Base-by-base conservation (phyloP, 768 basidiomycete genomes). In the Sporobolomyces roseus region DNA sequence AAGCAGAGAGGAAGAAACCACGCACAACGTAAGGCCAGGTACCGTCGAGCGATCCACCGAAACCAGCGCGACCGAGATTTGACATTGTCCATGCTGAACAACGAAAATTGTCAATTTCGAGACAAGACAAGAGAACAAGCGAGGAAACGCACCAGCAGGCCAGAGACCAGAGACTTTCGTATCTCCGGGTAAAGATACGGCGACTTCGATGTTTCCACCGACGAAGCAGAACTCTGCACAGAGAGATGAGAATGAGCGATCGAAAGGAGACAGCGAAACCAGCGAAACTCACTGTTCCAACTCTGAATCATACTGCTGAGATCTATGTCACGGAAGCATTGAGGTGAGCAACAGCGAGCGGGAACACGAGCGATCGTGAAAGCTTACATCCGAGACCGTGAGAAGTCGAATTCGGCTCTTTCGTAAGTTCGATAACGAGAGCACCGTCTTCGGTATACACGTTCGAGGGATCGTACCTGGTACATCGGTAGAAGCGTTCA, bases 351-450 rank as follows among this genome's bases (percentile, higher is more conserved):
- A n/a, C n/a, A 4, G n/a, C 33, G 16, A 29, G 27, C 29, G 33
- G 23, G 25, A 38, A n/a, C 35, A 27, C 7, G 23, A 19, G 16
- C 16, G 21, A 2, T 38, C 54, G 16, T 5, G n/a, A n/a, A n/a
- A 10, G 5, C 56, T 17, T 58, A 66, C 65, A 97, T 77, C 93
- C 90, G 63, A 97, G 82, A 74, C 90, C 84, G 76, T 96, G 88
- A 1, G 62, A 64, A 33, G 33, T 27, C 19, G 38, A 58, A 25
- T 64, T 55, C 3, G 46, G 43, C 61, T 60, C 60, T 43, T 64
- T 67, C 4, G 52, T 63, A 13, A 66, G 32, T n/a, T 59, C 55
- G 49, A 66, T 49, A 0, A 32, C 67, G 59, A 80, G 74, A 13
- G 61, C 60, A 8, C 80, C 80, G 35, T 75, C 73, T 49, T 76